Conservation (phyloP, 345 rosid genomes). For the Gossypium rotundifolium region DNA sequence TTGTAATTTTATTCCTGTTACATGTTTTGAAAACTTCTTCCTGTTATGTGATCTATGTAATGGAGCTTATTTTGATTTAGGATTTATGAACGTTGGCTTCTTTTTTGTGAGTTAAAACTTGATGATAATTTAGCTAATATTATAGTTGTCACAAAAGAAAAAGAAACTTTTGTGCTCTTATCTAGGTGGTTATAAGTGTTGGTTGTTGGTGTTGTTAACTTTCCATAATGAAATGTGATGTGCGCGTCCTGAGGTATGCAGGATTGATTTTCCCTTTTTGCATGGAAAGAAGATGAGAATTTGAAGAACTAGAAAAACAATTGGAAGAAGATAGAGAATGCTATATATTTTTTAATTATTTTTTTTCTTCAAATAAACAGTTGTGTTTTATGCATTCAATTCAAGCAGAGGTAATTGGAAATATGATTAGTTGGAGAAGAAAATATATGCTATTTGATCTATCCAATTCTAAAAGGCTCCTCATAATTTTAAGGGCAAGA, state of each 20-base stretch:
- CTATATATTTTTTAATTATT: background rate
- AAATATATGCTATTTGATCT: background rate
- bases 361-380: background rate
- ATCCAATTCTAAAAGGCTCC: background rate
- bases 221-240: slow-evolving; percentile 1
- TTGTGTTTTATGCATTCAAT: background rate
- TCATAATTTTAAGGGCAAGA: background rate
- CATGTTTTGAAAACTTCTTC: background rate
- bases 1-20: background rate
- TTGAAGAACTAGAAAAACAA: background rate
- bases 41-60: background rate
- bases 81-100: background rate
- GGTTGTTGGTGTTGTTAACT: background rate
- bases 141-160: background rate
- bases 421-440: background rate
- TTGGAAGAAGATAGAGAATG: background rate
- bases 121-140: background rate
- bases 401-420: background rate
- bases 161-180: background rate
- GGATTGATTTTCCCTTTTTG: background rate
- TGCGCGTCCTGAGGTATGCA: background rate
- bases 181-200: background rate
- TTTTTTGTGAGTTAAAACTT: background rate
- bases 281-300: background rate
- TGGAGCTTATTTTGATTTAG: background rate